Base-by-base conservation (phyloP, 805 yeast species). In the Suhomyces faveliae region DNA sequence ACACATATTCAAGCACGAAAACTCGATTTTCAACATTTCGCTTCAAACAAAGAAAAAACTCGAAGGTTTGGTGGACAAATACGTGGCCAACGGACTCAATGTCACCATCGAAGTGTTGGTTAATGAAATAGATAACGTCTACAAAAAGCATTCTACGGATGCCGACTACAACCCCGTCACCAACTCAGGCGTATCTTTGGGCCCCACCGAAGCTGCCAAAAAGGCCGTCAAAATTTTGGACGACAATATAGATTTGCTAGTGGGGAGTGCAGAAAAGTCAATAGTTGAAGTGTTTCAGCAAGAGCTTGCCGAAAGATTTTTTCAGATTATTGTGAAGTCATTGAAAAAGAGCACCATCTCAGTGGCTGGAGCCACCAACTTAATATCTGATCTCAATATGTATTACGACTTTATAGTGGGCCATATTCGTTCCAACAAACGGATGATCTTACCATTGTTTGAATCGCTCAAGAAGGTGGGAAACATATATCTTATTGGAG, bases 271-370 rank as follows among this genome's bases (percentile, higher is more conserved):
- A 0, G 98, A 92, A 47, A 88, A 85, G 60, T 79, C 89, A 0
- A 85, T 95, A 10, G 78, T 91, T 21, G 98, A 91, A 56, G 95
- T 92, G 0, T 94, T 90, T 61, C 94, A 91, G 57, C 96, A 91
- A 61, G 99, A 94, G 59, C 84, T 92, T 27, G 96, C 96, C 0
- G 88, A 89, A 63, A 66, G 98, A 38, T 84, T 94, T 51, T 89
- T 89, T 59, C 83, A 79, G 33, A 74, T 84, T 1, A 70, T 94
- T 23, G 87, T 89, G 37, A 90, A 89, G 61, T 80, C 87, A 48
- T 74, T 94, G 48, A 89, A 90, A 56, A 82, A 83, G 59, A 61
- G 76, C 19, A 79, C 83, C 0, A 80, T 92, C 1, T 87, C 95
- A 3, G 83, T 83, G 2, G 78, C 77, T 10, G 98, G 99, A 2